Evolutionary conservation across 2,329 filamentous ascomycete species (phyloP).

Genomic region (Sclerotinia sclerotiorum): DNA sequence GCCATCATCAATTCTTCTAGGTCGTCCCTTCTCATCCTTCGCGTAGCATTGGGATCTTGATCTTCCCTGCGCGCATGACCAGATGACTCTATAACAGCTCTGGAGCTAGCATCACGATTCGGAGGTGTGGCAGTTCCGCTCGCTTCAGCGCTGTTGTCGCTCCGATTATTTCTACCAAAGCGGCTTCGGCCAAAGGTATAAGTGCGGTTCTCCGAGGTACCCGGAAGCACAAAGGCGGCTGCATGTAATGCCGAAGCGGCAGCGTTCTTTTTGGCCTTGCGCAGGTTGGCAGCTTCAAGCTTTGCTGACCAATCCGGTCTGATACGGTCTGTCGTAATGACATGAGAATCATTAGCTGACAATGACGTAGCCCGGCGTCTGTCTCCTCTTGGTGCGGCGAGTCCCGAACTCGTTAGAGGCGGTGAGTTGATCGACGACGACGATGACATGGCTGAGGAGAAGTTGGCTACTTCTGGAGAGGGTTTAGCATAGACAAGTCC

Average conservation of each 20-base stretch:
- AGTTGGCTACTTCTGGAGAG: slow-evolving; percentile 51
- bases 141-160: slow-evolving; percentile 36
- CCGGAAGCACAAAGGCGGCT: slow-evolving; percentile 64
- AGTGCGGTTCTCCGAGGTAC: slow-evolving; percentile 34
- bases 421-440: slow-evolving; percentile 72
- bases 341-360: slow-evolving; percentile 78
- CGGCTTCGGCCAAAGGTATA: slow-evolving; percentile 39
- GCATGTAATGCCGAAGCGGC: slow-evolving; percentile 68
- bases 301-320: slow-evolving; percentile 95
- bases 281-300: slow-evolving; percentile 77
- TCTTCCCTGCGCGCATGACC: slow-evolving; percentile 36
- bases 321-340: slow-evolving; percentile 89
- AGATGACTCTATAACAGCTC: slow-evolving; percentile 37
- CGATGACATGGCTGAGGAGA: slow-evolving; percentile 77
- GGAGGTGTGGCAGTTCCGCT: slow-evolving; percentile 40
- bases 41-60: slow-evolving; percentile 38
- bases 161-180: slow-evolving; percentile 38
- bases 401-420: slow-evolving; percentile 36
- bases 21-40: slow-evolving; percentile 71
- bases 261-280: slow-evolving; percentile 81
- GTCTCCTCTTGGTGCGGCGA: slow-evolving; percentile 31
- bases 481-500: slow-evolving; percentile 70
- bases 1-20: slow-evolving; percentile 98
- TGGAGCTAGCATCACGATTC: slow-evolving; percentile 27
- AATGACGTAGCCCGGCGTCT: slow-evolving; percentile 66